phyloP scores from a whole-genome alignment of 2,329 filamentous ascomycete genomes.

The Westerdykella aurantiaca region DNA sequence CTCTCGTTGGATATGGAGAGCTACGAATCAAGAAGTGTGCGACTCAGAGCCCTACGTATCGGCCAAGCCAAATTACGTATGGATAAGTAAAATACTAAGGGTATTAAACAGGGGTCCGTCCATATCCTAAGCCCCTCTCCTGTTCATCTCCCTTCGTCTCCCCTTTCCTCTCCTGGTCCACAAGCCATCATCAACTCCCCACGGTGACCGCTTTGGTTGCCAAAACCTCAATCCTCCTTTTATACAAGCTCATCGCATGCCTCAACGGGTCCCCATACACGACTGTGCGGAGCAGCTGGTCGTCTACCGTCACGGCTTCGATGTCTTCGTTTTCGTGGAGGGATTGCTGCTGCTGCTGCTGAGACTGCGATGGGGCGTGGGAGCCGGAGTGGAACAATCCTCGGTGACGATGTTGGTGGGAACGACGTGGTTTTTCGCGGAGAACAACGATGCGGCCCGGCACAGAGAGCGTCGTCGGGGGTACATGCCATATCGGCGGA shows the following conservation, averaged over 20 bases:
- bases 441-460: slow-evolving; percentile 63
- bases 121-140: too few relatives aligned
- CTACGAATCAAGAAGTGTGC: too few relatives aligned
- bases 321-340: slow-evolving; percentile 43
- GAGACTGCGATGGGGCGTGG: slow-evolving; percentile 8
- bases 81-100: too few relatives aligned
- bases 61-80: too few relatives aligned
- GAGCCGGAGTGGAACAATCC: slow-evolving; percentile 22
- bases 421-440: slow-evolving; percentile 36
- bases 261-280: slow-evolving; percentile 78
- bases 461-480: slow-evolving; percentile 51
- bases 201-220: slow-evolving; percentile 63
- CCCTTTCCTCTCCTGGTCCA: too few relatives aligned
- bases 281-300: slow-evolving; percentile 62
- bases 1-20: too few relatives aligned
- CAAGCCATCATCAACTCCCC: slow-evolving; percentile 17
- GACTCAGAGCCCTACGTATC: too few relatives aligned
- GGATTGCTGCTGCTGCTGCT: slow-evolving; percentile 13
- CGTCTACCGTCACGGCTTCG: slow-evolving; percentile 61
- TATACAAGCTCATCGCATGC: slow-evolving; percentile 76
- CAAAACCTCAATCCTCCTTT: slow-evolving; percentile 62
- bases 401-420: slow-evolving; percentile 2
- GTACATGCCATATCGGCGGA: slow-evolving; percentile 55
- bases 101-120: too few relatives aligned
- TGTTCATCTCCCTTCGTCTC: too few relatives aligned